These are phyloP conservation scores for Metarhizium robertsii DNA, from an alignment of 2,329 filamentous ascomycete genomes.

Conservation along the genomic window DNA sequence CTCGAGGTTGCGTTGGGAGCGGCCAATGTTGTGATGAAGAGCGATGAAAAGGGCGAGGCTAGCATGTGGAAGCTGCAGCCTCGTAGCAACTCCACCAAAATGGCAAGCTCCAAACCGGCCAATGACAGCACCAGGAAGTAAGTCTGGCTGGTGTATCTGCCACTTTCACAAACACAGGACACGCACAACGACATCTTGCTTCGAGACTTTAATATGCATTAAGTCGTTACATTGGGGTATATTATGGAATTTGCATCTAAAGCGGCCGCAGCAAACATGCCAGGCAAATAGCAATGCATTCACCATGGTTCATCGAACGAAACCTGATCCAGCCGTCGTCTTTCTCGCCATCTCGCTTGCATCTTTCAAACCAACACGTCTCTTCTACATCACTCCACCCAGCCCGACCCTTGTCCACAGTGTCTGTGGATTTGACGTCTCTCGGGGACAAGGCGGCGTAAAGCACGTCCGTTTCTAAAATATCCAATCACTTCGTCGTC, in stretches of 20 bases:
- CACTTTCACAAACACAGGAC: background rate
- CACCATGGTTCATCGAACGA: background rate
- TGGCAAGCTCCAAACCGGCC: background rate
- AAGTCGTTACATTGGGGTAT: constrained; percentile 8
- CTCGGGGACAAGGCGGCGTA: background rate
- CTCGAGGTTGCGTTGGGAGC: background rate
- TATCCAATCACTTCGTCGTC: constrained; percentile 1
- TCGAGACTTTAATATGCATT: constrained; percentile 3
- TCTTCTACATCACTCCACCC: background rate
- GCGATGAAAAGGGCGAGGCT: background rate
- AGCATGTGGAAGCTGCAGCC: background rate
- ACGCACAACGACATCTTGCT: background rate
- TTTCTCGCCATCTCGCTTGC: background rate
- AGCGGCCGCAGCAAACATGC: background rate
- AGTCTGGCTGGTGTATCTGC: background rate
- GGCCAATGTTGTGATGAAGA: background rate
- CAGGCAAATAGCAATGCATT: background rate
- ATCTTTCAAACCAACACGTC: background rate
- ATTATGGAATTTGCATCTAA: constrained; percentile 3
- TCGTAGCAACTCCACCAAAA: background rate
- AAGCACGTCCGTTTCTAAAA: background rate
- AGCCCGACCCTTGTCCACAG: background rate
- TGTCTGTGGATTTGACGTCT: background rate
- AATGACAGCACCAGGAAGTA: background rate
- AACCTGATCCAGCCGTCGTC: background rate